Percentiles rank a stretch among this genome's conserved stretches.
Conservation (phyloP, 345 rosid genomes). For the Camelina sativa region DNA sequence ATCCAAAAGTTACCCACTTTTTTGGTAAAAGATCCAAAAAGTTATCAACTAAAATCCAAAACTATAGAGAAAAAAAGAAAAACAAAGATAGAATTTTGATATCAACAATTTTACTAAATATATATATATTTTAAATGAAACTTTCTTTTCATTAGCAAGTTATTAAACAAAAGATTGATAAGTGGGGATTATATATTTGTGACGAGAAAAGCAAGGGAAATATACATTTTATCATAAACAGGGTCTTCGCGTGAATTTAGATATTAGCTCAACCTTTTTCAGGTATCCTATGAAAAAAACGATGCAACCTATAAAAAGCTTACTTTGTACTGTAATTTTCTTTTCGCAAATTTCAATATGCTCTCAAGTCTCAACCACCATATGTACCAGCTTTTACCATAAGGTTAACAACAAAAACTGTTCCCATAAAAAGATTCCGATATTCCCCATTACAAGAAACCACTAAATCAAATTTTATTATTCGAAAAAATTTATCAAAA, state of each 20-base stretch:
- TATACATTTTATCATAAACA: slow-evolving; percentile 11
- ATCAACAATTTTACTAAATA: background rate
- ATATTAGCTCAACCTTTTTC: slow-evolving; percentile 23
- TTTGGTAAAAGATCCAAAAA: too few species aligned
- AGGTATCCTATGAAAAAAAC: slow-evolving; percentile 37
- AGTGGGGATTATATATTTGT: background rate
- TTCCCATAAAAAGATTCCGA: background rate
- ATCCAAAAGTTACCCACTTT: too few species aligned
- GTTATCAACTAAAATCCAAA: background rate
- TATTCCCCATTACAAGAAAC: background rate
- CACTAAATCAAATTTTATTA: background rate
- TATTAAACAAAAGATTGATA: background rate
- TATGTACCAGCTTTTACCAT: slow-evolving; percentile 2
- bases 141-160: background rate
- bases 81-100: background rate
- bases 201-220: background rate
- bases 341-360: slow-evolving; percentile 17
- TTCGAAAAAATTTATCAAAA: slow-evolving; percentile 3
- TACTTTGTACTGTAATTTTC: background rate
- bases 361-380: background rate
- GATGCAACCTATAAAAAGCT: slow-evolving; percentile 29
- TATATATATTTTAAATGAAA: too few species aligned
- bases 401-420: background rate
- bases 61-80: background rate
- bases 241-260: slow-evolving; percentile 23